Conservation (phyloP, 2,329 filamentous ascomycete species). For the Paraphoma chrysanthemicola region DNA sequence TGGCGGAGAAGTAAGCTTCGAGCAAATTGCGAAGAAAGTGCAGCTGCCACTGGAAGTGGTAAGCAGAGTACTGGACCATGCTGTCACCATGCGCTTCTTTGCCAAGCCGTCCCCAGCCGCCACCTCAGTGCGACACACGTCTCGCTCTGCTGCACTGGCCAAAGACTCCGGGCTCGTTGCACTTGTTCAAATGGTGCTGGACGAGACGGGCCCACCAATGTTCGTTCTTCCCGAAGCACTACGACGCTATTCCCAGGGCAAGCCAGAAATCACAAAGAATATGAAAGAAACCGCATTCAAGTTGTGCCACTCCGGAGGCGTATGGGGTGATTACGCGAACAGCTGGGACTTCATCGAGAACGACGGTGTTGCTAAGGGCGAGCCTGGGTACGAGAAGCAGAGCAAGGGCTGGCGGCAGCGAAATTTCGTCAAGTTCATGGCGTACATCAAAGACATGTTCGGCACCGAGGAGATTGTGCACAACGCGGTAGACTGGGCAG, state of each 20-base stretch:
- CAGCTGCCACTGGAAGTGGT: slow-evolving; percentile 37
- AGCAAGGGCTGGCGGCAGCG: slow-evolving; percentile 40
- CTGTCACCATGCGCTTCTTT: slow-evolving; percentile 47
- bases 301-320: slow-evolving; percentile 34
- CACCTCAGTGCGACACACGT: slow-evolving; percentile 31
- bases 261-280: slow-evolving; percentile 26
- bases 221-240: slow-evolving; percentile 37
- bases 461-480: slow-evolving; percentile 33
- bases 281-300: slow-evolving; percentile 38
- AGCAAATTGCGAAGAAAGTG: slow-evolving; percentile 35
- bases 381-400: slow-evolving; percentile 8
- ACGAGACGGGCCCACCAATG: slow-evolving; percentile 37
- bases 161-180: slow-evolving; percentile 30
- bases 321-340: slow-evolving; percentile 29
- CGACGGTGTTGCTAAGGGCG: slow-evolving; percentile 28
- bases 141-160: slow-evolving; percentile 37
- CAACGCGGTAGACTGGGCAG: slow-evolving; percentile 35
- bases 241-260: slow-evolving; percentile 32
- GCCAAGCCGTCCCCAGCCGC: slow-evolving; percentile 19
- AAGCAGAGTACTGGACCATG: slow-evolving; percentile 42
- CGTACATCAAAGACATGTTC: slow-evolving; percentile 43
- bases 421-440: slow-evolving; percentile 43
- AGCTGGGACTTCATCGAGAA: slow-evolving; percentile 42
- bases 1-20: slow-evolving; percentile 51
- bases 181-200: slow-evolving; percentile 32